Evolutionary conservation across 164 flowering plant genomes (phyloP).

Genomic region (Kalanchoe fedtschenkoi): DNA sequence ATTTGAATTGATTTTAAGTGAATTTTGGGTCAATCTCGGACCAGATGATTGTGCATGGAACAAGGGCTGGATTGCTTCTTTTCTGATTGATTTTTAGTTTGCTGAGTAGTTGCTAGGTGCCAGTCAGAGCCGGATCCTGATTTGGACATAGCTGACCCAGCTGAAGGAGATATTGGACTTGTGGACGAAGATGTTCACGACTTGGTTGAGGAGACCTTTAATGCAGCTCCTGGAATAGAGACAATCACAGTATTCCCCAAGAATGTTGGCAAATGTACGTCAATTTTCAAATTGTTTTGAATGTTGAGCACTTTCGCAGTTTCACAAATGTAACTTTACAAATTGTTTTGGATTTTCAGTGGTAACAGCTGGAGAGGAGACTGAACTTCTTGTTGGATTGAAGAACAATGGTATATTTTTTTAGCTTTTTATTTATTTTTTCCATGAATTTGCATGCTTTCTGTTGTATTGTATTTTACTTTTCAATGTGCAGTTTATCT

Average conservation of each 20-base stretch:
- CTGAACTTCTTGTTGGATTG: slow-evolving; percentile 79
- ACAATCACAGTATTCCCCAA: slow-evolving; percentile 82
- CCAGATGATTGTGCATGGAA: too few species aligned
- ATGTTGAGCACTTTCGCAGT: background rate
- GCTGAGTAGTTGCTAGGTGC: slow-evolving; percentile 53
- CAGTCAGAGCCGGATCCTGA: slow-evolving; percentile 42
- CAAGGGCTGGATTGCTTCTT: too few species aligned
- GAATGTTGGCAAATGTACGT: slow-evolving; percentile 51
- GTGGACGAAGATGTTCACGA: slow-evolving; percentile 66
- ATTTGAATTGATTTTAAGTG: too few species aligned
- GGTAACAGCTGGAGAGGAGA: slow-evolving; percentile 77
- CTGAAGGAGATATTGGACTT: slow-evolving; percentile 57
- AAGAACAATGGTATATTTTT: slow-evolving; percentile 67
- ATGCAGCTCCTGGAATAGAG: slow-evolving; percentile 80
- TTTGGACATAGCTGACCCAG: slow-evolving; percentile 23
- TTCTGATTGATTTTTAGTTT: too few species aligned
- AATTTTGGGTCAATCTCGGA: too few species aligned
- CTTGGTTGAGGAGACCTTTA: slow-evolving; percentile 36
- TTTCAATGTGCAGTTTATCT: background rate
- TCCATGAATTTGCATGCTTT: background rate
- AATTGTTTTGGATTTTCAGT: slow-evolving; percentile 30
- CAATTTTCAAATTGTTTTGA: background rate
- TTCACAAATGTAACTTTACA: background rate
- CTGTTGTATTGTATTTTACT: background rate
- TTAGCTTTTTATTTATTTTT: background rate